phyloP scores from a whole-genome alignment of 768 basidiomycete genomes.

The Pleurotus citrinopileatus region DNA sequence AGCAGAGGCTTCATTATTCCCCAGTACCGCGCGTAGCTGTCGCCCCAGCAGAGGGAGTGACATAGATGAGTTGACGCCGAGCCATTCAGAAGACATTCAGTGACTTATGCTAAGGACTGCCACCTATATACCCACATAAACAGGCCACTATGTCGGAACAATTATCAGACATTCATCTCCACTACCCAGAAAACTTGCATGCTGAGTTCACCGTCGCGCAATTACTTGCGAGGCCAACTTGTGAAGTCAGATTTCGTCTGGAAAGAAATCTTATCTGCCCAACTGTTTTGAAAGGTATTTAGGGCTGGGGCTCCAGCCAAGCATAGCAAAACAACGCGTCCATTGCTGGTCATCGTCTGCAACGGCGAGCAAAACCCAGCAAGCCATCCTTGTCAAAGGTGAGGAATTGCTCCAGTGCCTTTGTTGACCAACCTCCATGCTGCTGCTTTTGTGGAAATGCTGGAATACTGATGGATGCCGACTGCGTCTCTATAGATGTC shows the following conservation, averaged over 20 bases:
- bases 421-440: background rate
- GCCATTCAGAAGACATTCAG: background rate
- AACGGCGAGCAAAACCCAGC: slow-evolving; percentile 34
- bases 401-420: slow-evolving; percentile 14
- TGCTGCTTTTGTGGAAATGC: background rate
- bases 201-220: too few relatives aligned
- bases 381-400: slow-evolving; percentile 26
- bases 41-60: slow-evolving; percentile 39
- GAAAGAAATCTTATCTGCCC: too few relatives aligned
- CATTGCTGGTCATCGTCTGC: slow-evolving; percentile 29
- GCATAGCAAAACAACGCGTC: slow-evolving; percentile 26
- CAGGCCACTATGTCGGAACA: too few relatives aligned
- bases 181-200: too few relatives aligned
- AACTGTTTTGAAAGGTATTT: slow-evolving; percentile 17
- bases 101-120: too few relatives aligned
- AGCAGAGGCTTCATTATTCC: slow-evolving; percentile 49
- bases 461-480: background rate
- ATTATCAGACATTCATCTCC: too few relatives aligned
- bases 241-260: too few relatives aligned
- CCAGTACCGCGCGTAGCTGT: slow-evolving; percentile 58
- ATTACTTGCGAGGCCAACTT: too few relatives aligned
- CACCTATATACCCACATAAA: background rate
- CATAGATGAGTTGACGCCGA: slow-evolving; percentile 18
- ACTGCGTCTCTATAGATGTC: slow-evolving; percentile 52
- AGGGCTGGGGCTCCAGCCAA: slow-evolving; percentile 19